Base-by-base conservation (phyloP, 805 yeast genomes). In the Starmerella geochares region DNA sequence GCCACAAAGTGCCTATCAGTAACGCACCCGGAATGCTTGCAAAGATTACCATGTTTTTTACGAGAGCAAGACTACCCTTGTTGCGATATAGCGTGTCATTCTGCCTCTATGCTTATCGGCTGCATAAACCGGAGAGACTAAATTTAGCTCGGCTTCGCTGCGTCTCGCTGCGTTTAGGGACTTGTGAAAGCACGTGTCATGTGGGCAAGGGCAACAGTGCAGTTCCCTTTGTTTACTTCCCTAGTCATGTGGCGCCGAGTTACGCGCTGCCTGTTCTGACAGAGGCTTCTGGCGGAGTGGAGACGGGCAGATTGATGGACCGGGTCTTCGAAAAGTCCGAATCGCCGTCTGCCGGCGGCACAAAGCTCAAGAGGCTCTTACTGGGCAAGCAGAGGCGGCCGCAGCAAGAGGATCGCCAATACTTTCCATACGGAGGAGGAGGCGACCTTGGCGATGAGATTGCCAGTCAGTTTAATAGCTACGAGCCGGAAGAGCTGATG, bases 401-500 rank as follows among this genome's bases (percentile, higher is more conserved):
- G 29, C 19, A 4, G 25, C n/a, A 11, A 8, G 5, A 14, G 16
- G 16, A 27, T 32, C 44, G 51, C 2, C 54, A 54, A 29, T 54
- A 50, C 43, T 54, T 54, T 29, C 58, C 58, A 2, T 42, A 24
- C 31, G 41, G 49, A n/a, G 58, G 58, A 2, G 58, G 58, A n/a
- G 44, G 29, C 39, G 35, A 42, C 25, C 20, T 19, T 47, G 44
- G 16, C 23, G 31, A 17, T 25, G 24, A 19, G 32, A 24, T 24
- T 29, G 46, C 40, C 27, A 35, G 16, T 49, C 48, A 13, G 9
- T 39, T 11, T 29, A 16, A 44, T 24, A 50, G 49, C 35, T 56
- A 56, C 40, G 60, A 57, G 49, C 59, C 60, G 14, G 55, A 50
- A 11, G 54, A 49, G 37, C 17, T 33, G 8, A 54, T 57, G 58